Conservation (phyloP, 768 basidiomycete species). For the Suillus spraguei region DNA sequence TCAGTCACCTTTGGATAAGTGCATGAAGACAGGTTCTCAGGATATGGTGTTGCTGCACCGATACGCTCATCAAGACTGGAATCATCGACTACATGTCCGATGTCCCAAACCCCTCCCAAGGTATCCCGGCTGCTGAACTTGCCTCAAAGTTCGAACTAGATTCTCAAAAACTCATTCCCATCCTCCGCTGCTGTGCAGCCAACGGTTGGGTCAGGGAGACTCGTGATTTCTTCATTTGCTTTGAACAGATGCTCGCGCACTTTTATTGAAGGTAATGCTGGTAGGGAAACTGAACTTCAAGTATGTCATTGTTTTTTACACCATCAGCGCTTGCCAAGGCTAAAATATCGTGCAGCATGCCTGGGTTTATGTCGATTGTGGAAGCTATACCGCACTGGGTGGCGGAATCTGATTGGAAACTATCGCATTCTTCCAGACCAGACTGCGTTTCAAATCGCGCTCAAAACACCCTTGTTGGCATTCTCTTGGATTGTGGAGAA, state of each 20-base stretch:
- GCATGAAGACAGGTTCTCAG: slow-evolving; percentile 7
- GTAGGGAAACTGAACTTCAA: slow-evolving; percentile 15
- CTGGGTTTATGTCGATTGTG: slow-evolving; percentile 18
- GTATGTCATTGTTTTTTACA: slow-evolving; percentile 10
- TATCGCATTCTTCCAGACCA: slow-evolving; percentile 18
- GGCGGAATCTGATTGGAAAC: slow-evolving; percentile 22
- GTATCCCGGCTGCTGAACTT: not conserved
- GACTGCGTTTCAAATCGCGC: slow-evolving; percentile 42
- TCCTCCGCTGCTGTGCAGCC: slow-evolving; percentile 21
- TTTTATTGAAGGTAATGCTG: slow-evolving; percentile 18
- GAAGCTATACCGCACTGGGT: slow-evolving; percentile 15
- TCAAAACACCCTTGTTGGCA: slow-evolving; percentile 31
- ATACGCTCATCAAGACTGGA: not conserved
- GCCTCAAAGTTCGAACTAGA: not conserved
- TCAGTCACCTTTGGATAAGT: slow-evolving; percentile 10
- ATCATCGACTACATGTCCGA: not conserved
- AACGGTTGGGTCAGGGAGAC: slow-evolving; percentile 24
- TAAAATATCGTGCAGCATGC: slow-evolving; percentile 13
- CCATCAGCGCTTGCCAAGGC: not conserved
- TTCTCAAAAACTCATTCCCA: slow-evolving; percentile 1
- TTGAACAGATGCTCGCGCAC: slow-evolving; percentile 22
- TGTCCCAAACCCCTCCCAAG: not conserved
- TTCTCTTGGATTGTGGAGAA: slow-evolving; percentile 1
- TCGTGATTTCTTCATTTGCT: slow-evolving; percentile 18
- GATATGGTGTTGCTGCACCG: slow-evolving; percentile 16